Evolutionary conservation across 768 basidiomycete genomes (phyloP), one percentile per base, ranked within the genome.

Genomic region (Amanita phalloides): DNA sequence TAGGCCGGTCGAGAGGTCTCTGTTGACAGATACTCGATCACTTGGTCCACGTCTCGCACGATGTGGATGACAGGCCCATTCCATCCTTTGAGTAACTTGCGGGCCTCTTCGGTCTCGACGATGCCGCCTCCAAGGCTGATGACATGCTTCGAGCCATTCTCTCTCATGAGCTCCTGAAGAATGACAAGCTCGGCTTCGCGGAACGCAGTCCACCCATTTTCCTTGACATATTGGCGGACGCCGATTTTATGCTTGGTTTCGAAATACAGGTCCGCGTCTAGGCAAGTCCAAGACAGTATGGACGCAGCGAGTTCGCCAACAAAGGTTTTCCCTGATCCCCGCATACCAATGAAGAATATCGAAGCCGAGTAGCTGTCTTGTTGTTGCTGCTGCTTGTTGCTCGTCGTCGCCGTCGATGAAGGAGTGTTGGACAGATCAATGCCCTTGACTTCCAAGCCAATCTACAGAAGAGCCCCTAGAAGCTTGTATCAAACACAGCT

Each of bases 81-180:
- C 63, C 89, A 93, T 14, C 73, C 66, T 64, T 82, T 76, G 54
- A 99, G 72, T 3, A 89, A 60, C 14, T 86, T 72, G 28, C 94
- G 74, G 10, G 90, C 86, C 38, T 72, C 76, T 1, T 82, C 75
- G 0, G 82, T 88, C 67, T 99, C 95, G 28, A 98, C 90, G 53
- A 98, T 82, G 0, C 95, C 95, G 3, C 96, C 96, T 3, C 96
- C 95, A 17, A 96, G 81, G 56, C 88, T 91, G 64, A 98, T 79
- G 49, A 97, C 75, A 65, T 91, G 82, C 0, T 73, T 70, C 14
- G 74, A 74, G 4, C 75, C 68, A 38, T 74, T 68, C 48, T 78
- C 72, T 10, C 72, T 69, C 14, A 95, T 71, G 37, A 96, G 72
- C 37, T 88, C 79, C 28, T 77, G 66, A 9, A 97, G 73, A 48